Conservation (phyloP, 192 early-diverging fungal species). For the Gorgonomyces haynaldii region DNA sequence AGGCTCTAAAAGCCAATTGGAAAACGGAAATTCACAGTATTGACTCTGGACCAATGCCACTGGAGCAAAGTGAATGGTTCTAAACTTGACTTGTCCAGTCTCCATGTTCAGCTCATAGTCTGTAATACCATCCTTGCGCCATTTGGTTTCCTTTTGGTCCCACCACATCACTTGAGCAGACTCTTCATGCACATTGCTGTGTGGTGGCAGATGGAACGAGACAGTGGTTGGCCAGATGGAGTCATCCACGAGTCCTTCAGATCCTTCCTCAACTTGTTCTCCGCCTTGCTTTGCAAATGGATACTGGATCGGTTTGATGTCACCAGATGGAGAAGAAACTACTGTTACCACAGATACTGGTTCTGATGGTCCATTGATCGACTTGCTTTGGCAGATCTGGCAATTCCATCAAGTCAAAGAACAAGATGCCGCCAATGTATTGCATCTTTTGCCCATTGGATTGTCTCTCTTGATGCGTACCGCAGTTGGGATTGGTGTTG, state of each 20-base stretch:
- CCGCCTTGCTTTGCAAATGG: slow-evolving; percentile 37
- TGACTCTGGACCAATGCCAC: slow-evolving; percentile 30
- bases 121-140: slow-evolving; percentile 34
- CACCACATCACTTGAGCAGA: slow-evolving; percentile 35
- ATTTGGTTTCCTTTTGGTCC: slow-evolving; percentile 19
- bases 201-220: slow-evolving; percentile 19
- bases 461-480: slow-evolving; percentile 19
- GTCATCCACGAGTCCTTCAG: slow-evolving; percentile 11
- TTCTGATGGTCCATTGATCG: slow-evolving; percentile 33
- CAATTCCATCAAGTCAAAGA: slow-evolving; percentile 39
- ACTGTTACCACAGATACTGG: slow-evolving; percentile 18
- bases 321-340: slow-evolving; percentile 30
- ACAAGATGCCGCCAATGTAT: slow-evolving; percentile 29
- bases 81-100: slow-evolving; percentile 27
- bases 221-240: slow-evolving; percentile 35
- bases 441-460: slow-evolving; percentile 13
- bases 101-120: slow-evolving; percentile 7
- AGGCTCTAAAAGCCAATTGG: slow-evolving; percentile 28
- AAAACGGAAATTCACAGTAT: slow-evolving; percentile 34
- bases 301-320: slow-evolving; percentile 26
- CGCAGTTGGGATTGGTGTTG: slow-evolving; percentile 12
- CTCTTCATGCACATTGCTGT: slow-evolving; percentile 20
- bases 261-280: slow-evolving; percentile 23
- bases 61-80: slow-evolving; percentile 35
- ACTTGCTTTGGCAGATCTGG: slow-evolving; percentile 35